Evolutionary conservation across 2,329 filamentous ascomycete species (phyloP).

Genomic region (Nothomitra cinnamomea): DNA sequence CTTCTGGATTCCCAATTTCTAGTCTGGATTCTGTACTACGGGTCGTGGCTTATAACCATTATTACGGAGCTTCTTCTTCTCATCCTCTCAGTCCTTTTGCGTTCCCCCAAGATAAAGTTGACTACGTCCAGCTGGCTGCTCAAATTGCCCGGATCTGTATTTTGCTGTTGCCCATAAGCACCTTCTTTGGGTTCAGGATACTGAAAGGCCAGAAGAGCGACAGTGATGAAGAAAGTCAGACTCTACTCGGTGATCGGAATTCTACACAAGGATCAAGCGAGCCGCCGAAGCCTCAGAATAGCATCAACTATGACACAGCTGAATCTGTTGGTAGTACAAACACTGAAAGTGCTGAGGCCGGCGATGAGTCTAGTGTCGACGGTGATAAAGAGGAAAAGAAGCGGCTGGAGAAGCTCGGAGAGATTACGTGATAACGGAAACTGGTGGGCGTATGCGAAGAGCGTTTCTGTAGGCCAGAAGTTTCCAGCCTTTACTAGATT

Average conservation of each 20-base stretch:
- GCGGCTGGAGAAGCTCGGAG: slow-evolving; percentile 32
- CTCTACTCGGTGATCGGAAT: slow-evolving; percentile 26
- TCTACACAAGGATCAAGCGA: slow-evolving; percentile 22
- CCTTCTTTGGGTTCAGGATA: slow-evolving; percentile 18
- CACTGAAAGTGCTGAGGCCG: slow-evolving; percentile 20
- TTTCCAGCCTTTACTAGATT: background rate
- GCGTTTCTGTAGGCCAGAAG: slow-evolving; percentile 33
- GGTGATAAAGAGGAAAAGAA: slow-evolving; percentile 38
- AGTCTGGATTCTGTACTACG: slow-evolving; percentile 46
- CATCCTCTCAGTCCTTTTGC: slow-evolving; percentile 16
- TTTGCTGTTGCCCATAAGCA: slow-evolving; percentile 20
- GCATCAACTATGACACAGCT: slow-evolving; percentile 21
- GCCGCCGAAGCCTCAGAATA: slow-evolving; percentile 21
- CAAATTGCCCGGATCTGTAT: slow-evolving; percentile 16
- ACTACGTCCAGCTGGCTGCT: background rate
- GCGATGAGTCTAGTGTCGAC: slow-evolving; percentile 30
- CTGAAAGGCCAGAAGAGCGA: slow-evolving; percentile 16
- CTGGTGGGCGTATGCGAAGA: slow-evolving; percentile 60
- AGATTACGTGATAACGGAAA: slow-evolving; percentile 57
- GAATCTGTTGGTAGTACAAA: slow-evolving; percentile 16
- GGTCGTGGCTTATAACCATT: slow-evolving; percentile 42
- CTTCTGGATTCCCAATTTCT: slow-evolving; percentile 33
- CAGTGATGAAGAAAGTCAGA: slow-evolving; percentile 39
- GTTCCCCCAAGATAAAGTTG: background rate
- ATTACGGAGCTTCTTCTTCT: slow-evolving; percentile 35